phyloP scores from a whole-genome alignment of 805 yeast genomes.

The Cyberlindnera mrakii region DNA sequence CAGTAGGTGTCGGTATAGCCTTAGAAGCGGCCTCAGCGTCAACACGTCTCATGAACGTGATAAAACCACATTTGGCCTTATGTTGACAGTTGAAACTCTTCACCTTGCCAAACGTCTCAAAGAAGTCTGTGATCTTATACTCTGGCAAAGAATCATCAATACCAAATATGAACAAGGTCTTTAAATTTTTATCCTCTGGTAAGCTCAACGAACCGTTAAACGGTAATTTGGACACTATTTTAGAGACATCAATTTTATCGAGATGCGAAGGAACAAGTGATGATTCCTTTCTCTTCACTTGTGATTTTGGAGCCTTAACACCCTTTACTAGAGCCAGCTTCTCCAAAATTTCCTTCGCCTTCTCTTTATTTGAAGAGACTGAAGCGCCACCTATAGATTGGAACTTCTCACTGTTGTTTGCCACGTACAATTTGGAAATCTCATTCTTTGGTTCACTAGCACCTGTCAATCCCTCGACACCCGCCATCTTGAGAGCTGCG shows the following conservation, averaged over 20 bases:
- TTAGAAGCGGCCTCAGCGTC: slow-evolving; percentile 42
- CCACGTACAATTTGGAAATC: slow-evolving; percentile 49
- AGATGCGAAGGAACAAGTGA: slow-evolving; percentile 9
- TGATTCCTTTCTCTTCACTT: slow-evolving; percentile 6
- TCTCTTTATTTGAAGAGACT: slow-evolving; percentile 26
- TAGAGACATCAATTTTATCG: slow-evolving; percentile 39
- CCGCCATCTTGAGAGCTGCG: slow-evolving; percentile 70
- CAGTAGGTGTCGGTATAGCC: slow-evolving; percentile 17
- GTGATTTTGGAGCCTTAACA: slow-evolving; percentile 8
- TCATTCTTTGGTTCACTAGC: slow-evolving; percentile 42
- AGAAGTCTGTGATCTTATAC: slow-evolving; percentile 46
- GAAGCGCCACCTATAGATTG: slow-evolving; percentile 32
- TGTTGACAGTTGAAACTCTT: slow-evolving; percentile 47
- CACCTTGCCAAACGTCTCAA: slow-evolving; percentile 41
- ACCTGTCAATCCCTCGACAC: slow-evolving; percentile 31
- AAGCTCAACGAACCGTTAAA: slow-evolving; percentile 49
- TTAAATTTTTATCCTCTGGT: slow-evolving; percentile 37
- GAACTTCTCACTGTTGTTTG: slow-evolving; percentile 38
- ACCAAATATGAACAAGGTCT: slow-evolving; percentile 72
- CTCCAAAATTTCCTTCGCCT: slow-evolving; percentile 46
- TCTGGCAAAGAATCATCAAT: slow-evolving; percentile 62
- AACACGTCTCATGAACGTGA: slow-evolving; percentile 43
- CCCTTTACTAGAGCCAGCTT: slow-evolving; percentile 30
- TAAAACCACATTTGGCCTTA: slow-evolving; percentile 56
- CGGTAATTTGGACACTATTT: slow-evolving; percentile 57